Percentiles rank a stretch among this genome's conserved stretches.
These are phyloP conservation scores for Fibroporia radiculosa DNA, from an alignment of 768 basidiomycete species.

Conservation along the genomic window DNA sequence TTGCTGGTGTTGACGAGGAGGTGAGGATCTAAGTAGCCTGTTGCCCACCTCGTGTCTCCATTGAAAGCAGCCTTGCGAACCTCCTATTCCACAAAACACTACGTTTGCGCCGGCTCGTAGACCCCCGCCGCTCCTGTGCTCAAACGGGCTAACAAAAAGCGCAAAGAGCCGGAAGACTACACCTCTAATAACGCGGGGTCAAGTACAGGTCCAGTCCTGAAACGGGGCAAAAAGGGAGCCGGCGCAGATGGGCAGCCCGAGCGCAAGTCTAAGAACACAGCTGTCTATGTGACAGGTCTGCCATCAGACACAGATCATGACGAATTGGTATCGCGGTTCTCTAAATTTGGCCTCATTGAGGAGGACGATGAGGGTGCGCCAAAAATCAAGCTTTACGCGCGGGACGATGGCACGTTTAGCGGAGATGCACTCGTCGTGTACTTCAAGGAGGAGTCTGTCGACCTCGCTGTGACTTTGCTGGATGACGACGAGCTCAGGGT, in stretches of 20 bases:
- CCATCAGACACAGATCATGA: constrained; percentile 68
- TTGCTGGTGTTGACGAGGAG: constrained; percentile 90
- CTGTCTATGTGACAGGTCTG: constrained; percentile 81
- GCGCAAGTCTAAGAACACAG: constrained; percentile 83
- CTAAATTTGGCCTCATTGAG: constrained; percentile 86
- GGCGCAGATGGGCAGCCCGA: constrained; percentile 23
- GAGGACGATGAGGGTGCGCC: constrained; percentile 87
- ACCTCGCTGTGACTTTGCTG: constrained; percentile 72
- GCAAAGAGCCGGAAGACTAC: constrained; percentile 66
- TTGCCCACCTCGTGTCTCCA: no score
- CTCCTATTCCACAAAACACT: constrained; percentile 10
- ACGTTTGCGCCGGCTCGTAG: constrained; percentile 36
- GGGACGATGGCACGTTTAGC: constrained; percentile 79
- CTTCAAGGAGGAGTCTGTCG: constrained; percentile 95
- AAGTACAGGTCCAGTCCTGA: constrained; percentile 47
- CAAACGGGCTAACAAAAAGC: constrained; percentile 74
- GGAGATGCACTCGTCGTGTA: constrained; percentile 95
- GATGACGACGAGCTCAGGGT: constrained; percentile 89
- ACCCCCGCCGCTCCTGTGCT: constrained; percentile 82
- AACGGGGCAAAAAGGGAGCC: constrained; percentile 50
- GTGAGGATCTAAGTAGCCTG: no score
- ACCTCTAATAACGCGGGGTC: constrained; percentile 44
- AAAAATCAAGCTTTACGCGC: constrained; percentile 94
- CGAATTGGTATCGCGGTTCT: constrained; percentile 80
- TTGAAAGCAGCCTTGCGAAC: constrained; percentile 10